Evolutionary conservation across 1,139 yeast genomes (phyloP), one percentile per base, ranked within the genome.

Genomic region (Yamadazyma blattariae): DNA sequence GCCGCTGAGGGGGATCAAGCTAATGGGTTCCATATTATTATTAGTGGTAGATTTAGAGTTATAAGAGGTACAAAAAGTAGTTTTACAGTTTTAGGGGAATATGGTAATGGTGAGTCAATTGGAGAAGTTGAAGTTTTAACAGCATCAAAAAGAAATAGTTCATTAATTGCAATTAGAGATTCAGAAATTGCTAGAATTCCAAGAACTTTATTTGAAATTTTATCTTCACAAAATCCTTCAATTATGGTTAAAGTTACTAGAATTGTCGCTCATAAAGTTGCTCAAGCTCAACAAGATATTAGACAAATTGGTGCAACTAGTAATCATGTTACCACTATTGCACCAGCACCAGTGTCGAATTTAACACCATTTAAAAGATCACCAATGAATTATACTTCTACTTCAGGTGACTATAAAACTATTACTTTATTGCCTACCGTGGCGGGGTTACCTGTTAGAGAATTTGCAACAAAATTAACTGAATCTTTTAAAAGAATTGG

Each of bases 51-150:
- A 38, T 71, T 92, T 47, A 70, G 97, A 32, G 86, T 88, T 4
- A 66, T 83, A 2, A 46, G 44, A 28, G 16, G 23, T 17, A 18
- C 20, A n/a, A 12, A 10, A 34, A 36, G 20, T 34, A 62, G 64
- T 10, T 51, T 58, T 21, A 62, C 58, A 24, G 71, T 80, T 1
- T 48, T 82, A 14, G 87, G 86, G 2, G 98, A 92, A 52, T 82
- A 80, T 52, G 96, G 97, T 1, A 96, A 89, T 55, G 97, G 97
- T 4, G 94, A 87, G 48, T 85, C 96, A 34, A 77, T 92, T 42
- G 98, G 98, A 3, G 98, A 92, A 58, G 82, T 92, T 11, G 98
- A 92, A 55, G 97, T 92, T 2, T 67, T 92, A 42, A 89, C 97
- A 0, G 92, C 94, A 8, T 77, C 85, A 3, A 70, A 79, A 44